Evolutionary conservation across 306 rosid species (phyloP), one percentile per base, ranked within the genome.

Genomic region (Leucaena leucocephala): DNA sequence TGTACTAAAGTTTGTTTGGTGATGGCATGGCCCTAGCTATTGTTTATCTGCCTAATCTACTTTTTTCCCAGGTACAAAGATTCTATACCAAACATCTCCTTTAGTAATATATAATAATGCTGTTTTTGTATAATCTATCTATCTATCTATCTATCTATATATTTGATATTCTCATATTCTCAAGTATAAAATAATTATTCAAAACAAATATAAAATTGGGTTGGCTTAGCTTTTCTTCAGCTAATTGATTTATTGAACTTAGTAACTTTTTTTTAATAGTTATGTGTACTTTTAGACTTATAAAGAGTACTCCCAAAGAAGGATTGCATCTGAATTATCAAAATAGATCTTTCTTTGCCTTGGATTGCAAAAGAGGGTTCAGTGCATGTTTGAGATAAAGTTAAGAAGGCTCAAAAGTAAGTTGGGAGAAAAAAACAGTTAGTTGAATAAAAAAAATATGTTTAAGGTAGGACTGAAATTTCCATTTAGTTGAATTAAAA

Each of bases 21-120:
- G 39, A 59, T 59, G 66, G 38, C 62, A 55, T 13, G 35, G 19
- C 40, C 19, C n/a, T 77, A 59, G n/a, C n/a, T 77, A 59, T 12
- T 11, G 54, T 44, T 13, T 68, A 10, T 44, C 36, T 80, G 76
- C 84, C 76, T 84, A 84, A 83, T 88, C 64, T 70, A 16, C 45
- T 9, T 49, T 12, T 8, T 67, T 74, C 34, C 65, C 11, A 66
- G 11, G 77, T 73, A 79, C 69, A 72, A 73, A 72, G 70, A 76
- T 76, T 82, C 82, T 71, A 14, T 38, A 9, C 42, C 48, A 72
- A 68, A 10, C 62, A 69, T 27, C 40, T 12, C 17, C 14, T 9
- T 61, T 59, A 59, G 12, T 61, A 12, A 33, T 27, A 27, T 27
- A 27, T 27, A 27, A 27, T 27, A 27, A 27, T 27, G 27, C 27